These are phyloP conservation scores for Pichia cactophila DNA, from an alignment of 1,139 yeast genomes.

Conservation along the genomic window DNA sequence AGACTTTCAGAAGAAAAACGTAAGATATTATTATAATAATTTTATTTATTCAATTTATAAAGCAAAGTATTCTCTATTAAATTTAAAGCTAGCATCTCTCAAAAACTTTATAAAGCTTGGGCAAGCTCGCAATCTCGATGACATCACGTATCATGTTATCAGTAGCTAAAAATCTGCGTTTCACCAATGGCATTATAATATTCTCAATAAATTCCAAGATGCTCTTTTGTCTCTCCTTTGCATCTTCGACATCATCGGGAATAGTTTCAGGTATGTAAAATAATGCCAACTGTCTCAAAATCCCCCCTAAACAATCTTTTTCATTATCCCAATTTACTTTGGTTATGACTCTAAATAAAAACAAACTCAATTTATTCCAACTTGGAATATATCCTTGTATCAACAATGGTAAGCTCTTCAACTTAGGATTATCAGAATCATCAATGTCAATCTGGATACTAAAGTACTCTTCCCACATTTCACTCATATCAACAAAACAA, in stretches of 20 bases:
- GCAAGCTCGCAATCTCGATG: slow-evolving; percentile 82
- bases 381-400: slow-evolving; percentile 58
- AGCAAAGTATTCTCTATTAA: not conserved
- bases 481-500: slow-evolving; percentile 43
- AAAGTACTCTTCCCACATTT: slow-evolving; percentile 81
- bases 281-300: slow-evolving; percentile 62
- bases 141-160: slow-evolving; percentile 43
- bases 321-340: slow-evolving; percentile 62
- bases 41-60: not conserved
- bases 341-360: slow-evolving; percentile 54
- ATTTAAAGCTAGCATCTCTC: slow-evolving; percentile 64
- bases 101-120: slow-evolving; percentile 84
- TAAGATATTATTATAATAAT: not conserved
- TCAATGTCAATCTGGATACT: slow-evolving; percentile 35
- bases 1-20: not conserved
- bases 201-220: slow-evolving; percentile 42
- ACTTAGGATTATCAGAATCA: slow-evolving; percentile 27
- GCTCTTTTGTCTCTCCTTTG: slow-evolving; percentile 17
- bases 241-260: slow-evolving; percentile 26
- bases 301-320: slow-evolving; percentile 53
- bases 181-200: slow-evolving; percentile 58
- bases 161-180: slow-evolving; percentile 61
- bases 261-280: slow-evolving; percentile 64
- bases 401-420: slow-evolving; percentile 60
- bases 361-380: slow-evolving; percentile 55